phyloP scores from a whole-genome alignment of 2,329 filamentous ascomycete genomes.

The Juglanconis oblonga region DNA sequence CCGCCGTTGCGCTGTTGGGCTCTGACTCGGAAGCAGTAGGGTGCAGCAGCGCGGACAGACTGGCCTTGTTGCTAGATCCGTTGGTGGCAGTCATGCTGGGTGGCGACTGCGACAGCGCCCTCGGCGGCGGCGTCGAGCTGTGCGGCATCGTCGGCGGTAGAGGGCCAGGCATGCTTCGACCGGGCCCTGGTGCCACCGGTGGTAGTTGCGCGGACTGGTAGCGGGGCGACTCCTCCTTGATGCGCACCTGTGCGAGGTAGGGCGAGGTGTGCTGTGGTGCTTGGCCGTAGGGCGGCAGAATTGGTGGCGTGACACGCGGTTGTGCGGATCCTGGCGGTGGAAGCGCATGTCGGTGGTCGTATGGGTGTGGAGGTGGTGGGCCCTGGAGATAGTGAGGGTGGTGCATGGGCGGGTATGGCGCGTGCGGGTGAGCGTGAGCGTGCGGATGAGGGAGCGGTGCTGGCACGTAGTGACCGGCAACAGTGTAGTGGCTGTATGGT shows the following conservation, averaged over 20 bases:
- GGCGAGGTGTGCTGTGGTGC: slow-evolving; percentile 27
- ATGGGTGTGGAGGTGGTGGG: slow-evolving; percentile 25
- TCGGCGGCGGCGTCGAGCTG: slow-evolving; percentile 34
- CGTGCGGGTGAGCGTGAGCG: slow-evolving; percentile 14
- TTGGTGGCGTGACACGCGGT: slow-evolving; percentile 16
- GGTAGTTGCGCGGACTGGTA: slow-evolving; percentile 36
- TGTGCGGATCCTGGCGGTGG: slow-evolving; percentile 16
- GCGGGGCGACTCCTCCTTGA: slow-evolving; percentile 38
- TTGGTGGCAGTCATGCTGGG: slow-evolving; percentile 30
- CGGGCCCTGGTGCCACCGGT: slow-evolving; percentile 1
- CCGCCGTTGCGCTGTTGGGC: slow-evolving; percentile 42
- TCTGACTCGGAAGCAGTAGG: slow-evolving; percentile 45
- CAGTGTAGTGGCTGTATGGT: slow-evolving; percentile 46
- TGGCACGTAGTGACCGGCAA: slow-evolving; percentile 24
- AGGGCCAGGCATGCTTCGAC: slow-evolving; percentile 38
- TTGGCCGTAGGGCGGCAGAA: slow-evolving; percentile 17
- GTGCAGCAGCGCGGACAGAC: slow-evolving; percentile 49
- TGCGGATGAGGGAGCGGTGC: slow-evolving; percentile 13
- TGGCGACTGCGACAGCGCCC: slow-evolving; percentile 48
- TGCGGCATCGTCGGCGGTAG: slow-evolving; percentile 33
- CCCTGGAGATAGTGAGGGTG: slow-evolving; percentile 25
- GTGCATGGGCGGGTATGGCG: slow-evolving; percentile 31
- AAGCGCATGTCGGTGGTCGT: slow-evolving; percentile 24
- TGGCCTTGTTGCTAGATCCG: slow-evolving; percentile 37
- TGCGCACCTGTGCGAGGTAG: slow-evolving; percentile 31